These are phyloP conservation scores for Cryptosporidium tyzzeri DNA, from an alignment of 169 alveolate species.

Conservation along the genomic window DNA sequence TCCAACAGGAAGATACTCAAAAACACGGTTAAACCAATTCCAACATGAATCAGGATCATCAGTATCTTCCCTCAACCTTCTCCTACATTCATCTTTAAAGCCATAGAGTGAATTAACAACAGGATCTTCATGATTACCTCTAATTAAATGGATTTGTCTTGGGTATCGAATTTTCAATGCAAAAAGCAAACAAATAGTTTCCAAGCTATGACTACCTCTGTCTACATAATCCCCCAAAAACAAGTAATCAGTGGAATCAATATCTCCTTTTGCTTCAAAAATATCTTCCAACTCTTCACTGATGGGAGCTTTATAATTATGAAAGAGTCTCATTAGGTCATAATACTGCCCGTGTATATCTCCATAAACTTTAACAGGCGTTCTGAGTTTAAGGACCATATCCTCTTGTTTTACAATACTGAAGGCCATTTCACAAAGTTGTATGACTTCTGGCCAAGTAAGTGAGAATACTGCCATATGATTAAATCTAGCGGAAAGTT, in stretches of 20 bases:
- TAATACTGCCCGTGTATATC: slow-evolving; percentile 99
- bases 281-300: slow-evolving; percentile 87
- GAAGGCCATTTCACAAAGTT: slow-evolving; percentile 81
- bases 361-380: slow-evolving; percentile 98
- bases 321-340: slow-evolving; percentile 97
- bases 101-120: slow-evolving; percentile 98
- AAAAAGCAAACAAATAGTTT: slow-evolving; percentile 95
- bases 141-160: slow-evolving; percentile 95
- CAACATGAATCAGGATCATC: slow-evolving; percentile 94
- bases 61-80: slow-evolving; percentile 96
- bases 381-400: slow-evolving; percentile 95
- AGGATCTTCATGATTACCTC: slow-evolving; percentile 99
- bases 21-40: slow-evolving; percentile 93
- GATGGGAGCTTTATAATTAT: slow-evolving; percentile 87
- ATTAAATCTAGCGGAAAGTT: slow-evolving; percentile 71
- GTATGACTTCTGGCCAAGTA: slow-evolving; percentile 85
- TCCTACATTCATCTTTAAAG: slow-evolving; percentile 97
- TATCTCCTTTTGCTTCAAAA: slow-evolving; percentile 80
- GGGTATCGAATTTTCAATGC: slow-evolving; percentile 97
- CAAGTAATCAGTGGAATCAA: slow-evolving; percentile 87
- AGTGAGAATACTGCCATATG: slow-evolving; percentile 65
- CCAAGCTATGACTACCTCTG: slow-evolving; percentile 95
- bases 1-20: slow-evolving; percentile 99
- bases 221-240: slow-evolving; percentile 99
- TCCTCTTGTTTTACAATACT: slow-evolving; percentile 92